Evolutionary conservation across 2,329 filamentous ascomycete species (phyloP).

Genomic region (Chlorencoelia australis): DNA sequence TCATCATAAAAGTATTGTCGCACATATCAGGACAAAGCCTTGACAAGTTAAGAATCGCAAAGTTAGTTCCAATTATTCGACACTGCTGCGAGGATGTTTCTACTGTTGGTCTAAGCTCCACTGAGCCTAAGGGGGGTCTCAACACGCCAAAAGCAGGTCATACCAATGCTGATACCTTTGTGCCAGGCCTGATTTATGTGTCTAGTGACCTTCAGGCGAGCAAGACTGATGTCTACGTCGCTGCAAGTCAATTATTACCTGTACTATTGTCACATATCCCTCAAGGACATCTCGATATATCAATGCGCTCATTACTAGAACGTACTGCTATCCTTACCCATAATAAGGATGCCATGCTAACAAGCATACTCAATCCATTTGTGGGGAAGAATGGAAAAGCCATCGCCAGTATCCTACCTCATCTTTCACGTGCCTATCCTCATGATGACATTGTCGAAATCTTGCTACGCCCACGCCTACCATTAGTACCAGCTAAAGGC

Average conservation of each 20-base stretch:
- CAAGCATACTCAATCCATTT: slow-evolving; percentile 73
- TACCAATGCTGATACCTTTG: slow-evolving; percentile 64
- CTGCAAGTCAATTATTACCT: slow-evolving; percentile 54
- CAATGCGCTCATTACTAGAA: slow-evolving; percentile 66
- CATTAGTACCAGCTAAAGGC: slow-evolving; percentile 27
- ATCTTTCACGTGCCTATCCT: slow-evolving; percentile 58
- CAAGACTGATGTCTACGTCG: slow-evolving; percentile 30
- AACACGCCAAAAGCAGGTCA: slow-evolving; percentile 25
- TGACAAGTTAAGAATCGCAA: slow-evolving; percentile 53
- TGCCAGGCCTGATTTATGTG: slow-evolving; percentile 30
- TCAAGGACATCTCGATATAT: slow-evolving; percentile 56
- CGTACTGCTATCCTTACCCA: slow-evolving; percentile 66
- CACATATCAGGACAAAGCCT: slow-evolving; percentile 53
- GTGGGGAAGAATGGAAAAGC: slow-evolving; percentile 51
- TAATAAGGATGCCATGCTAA: slow-evolving; percentile 63
- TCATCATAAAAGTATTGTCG: slow-evolving; percentile 47
- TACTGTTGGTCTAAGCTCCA: slow-evolving; percentile 26
- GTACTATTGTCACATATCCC: slow-evolving; percentile 52
- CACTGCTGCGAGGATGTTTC: slow-evolving; percentile 68
- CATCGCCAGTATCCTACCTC: slow-evolving; percentile 68
- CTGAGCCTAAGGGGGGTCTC: slow-evolving; percentile 23
- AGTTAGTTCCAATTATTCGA: slow-evolving; percentile 51
- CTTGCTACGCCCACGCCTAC: slow-evolving; percentile 46
- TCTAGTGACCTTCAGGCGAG: too few species aligned
- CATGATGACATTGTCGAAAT: slow-evolving; percentile 59